phyloP scores from a whole-genome alignment of 179 eudicot species.

The Sideroxylon spinosum region DNA sequence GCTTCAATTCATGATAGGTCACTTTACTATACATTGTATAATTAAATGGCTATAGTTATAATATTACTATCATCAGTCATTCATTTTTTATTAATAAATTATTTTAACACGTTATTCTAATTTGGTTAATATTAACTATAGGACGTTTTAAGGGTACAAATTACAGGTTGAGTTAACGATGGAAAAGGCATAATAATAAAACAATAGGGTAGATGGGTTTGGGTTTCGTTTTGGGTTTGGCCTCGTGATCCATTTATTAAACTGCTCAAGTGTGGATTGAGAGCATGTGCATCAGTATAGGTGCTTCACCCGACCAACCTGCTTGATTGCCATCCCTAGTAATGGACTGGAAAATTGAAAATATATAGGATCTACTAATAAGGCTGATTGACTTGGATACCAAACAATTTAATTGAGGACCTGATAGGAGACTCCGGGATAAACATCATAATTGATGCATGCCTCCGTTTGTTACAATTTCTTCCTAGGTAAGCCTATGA shows the following conservation, averaged over 20 bases:
- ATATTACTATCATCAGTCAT: not conserved
- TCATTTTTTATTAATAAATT: not conserved
- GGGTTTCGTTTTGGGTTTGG: not conserved
- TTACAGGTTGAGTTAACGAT: not conserved
- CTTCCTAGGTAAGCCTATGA: not conserved
- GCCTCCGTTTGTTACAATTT: not conserved
- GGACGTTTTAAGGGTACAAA: not conserved
- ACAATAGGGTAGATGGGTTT: not conserved
- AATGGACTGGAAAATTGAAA: not conserved
- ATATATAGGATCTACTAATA: not conserved
- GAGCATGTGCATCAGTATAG: not conserved
- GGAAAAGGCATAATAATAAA: not conserved
- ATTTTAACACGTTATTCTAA: not conserved
- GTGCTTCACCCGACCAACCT: not conserved
- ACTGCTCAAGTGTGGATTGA: not conserved
- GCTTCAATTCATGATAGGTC: not conserved
- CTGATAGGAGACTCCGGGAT: not conserved
- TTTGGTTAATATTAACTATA: not conserved
- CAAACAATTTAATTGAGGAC: not conserved
- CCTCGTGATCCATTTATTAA: not conserved
- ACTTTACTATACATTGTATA: not conserved
- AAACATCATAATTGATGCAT: not conserved
- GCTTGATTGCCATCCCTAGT: not conserved
- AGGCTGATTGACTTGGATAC: not conserved
- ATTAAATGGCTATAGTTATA: not conserved